These are phyloP conservation scores for Arctium lappa DNA, from an alignment of 129 eudicot species.

Conservation along the genomic window DNA sequence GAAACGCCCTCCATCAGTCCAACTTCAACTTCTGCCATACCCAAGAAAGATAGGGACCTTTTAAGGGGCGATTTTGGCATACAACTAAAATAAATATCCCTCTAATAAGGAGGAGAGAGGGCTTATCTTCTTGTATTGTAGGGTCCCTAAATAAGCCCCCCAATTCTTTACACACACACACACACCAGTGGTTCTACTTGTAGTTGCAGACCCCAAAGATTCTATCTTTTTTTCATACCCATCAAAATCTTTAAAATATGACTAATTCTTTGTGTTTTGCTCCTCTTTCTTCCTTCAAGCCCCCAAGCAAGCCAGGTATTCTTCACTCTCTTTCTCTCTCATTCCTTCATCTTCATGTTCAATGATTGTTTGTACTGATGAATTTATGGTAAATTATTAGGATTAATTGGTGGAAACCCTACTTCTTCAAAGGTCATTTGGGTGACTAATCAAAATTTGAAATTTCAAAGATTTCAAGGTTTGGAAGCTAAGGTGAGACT, in stretches of 20 bases:
- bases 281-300: slow-evolving; percentile 34
- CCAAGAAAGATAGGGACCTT: background rate
- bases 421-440: slow-evolving; percentile 24
- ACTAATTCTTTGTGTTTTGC: slow-evolving; percentile 36
- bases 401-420: slow-evolving; percentile 28
- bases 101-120: background rate
- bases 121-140: slow-evolving; percentile 5
- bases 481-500: slow-evolving; percentile 43
- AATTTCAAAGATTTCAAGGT: slow-evolving; percentile 27
- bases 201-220: slow-evolving; percentile 2
- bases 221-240: slow-evolving; percentile 4
- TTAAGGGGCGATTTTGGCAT: slow-evolving; percentile 1
- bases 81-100: background rate
- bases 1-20: background rate
- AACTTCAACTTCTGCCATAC: no score
- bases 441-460: slow-evolving; percentile 22
- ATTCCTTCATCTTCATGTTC: background rate
- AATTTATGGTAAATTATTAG: slow-evolving; percentile 8
- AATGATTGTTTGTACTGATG: background rate
- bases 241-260: slow-evolving; percentile 21
- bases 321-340: background rate
- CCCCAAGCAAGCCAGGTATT: slow-evolving; percentile 29
- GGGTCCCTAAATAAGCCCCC: background rate
- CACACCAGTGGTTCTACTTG: background rate
- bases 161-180: no score